phyloP scores from a whole-genome alignment of 805 yeast genomes.

The Priceomyces medius region DNA sequence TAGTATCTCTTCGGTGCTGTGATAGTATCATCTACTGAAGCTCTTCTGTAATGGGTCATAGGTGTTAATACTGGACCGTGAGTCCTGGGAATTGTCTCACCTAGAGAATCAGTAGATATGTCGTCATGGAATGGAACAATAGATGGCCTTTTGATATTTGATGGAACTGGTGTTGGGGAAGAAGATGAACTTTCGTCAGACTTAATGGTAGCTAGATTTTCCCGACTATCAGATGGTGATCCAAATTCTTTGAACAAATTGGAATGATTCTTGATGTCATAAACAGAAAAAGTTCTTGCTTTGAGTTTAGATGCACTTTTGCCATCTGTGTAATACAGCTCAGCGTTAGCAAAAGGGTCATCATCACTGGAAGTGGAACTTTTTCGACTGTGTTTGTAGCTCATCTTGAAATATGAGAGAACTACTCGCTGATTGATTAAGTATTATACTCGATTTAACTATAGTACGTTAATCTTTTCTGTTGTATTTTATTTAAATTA shows the following conservation, averaged over 20 bases:
- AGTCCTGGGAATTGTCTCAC: conserved; percentile 4
- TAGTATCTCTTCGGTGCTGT: conserved; percentile 52
- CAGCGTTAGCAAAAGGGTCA: conserved; percentile 72
- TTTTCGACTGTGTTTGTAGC: conserved; percentile 22
- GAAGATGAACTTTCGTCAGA: conserved; percentile 4
- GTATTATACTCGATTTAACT: too few species aligned
- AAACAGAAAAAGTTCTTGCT: conserved; percentile 57
- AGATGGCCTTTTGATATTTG: conserved; percentile 19
- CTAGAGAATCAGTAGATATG: conserved; percentile 7
- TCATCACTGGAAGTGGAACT: conserved; percentile 46
- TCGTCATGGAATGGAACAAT: conserved; percentile 30
- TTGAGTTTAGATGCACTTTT: conserved; percentile 51
- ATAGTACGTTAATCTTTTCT: too few species aligned
- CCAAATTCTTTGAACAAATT: conserved; percentile 4
- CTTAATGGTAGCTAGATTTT: not conserved
- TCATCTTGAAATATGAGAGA: too few species aligned
- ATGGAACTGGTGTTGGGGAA: conserved; percentile 5
- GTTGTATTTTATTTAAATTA: too few species aligned
- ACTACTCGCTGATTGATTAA: too few species aligned
- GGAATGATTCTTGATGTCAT: conserved; percentile 16
- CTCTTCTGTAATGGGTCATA: conserved; percentile 22
- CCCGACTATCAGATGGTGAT: not conserved
- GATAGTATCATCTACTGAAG: conserved; percentile 30
- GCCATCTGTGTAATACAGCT: conserved; percentile 63
- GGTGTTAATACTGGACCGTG: not conserved